Evolutionary conservation across 2,329 filamentous ascomycete species (phyloP), one percentile per base, ranked within the genome.

Genomic region (Neurospora crassa): DNA sequence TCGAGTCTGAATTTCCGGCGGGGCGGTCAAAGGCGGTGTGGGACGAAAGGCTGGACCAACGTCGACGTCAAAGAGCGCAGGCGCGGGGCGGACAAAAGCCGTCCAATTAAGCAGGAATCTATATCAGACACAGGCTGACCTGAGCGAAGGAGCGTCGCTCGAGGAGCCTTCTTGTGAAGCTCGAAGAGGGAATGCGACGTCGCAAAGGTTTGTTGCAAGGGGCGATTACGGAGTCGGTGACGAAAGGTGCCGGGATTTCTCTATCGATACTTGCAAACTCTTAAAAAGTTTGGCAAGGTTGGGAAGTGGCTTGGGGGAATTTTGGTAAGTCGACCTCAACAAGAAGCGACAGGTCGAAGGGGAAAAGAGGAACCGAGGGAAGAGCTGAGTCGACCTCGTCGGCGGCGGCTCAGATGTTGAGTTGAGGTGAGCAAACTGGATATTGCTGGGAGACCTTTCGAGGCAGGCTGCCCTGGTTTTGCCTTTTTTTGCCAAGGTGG

Each of bases 101-200:
- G 69, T 71, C 73, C 71, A 72, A 74, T 75, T 75, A 74, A 72
- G 70, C 72, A 72, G 71, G 68, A 72, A 73, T 67, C 69, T 70
- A 72, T 71, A 71, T 34, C 69, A 40, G 63, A 70, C 20, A 72
- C 72, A 43, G 37, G 40, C 37, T 53, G 67, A 67, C 24, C 41
- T 40, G 42, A 67, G 72, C 69, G 70, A 74, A 74, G 71, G 70
- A 72, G 70, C 67, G 72, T 72, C 45, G 73, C 67, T 71, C 68
- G 70, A 69, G 67, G 70, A 69, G 70, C 67, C 67, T 41, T 68
- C 34, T 16, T 8, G 53, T 63, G 24, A 63, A 63, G 53, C 53
- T 63, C 53, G 53, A 63, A 8, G 53, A 63, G 53, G 24, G 53
- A 14, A 63, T 10, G 18, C 24, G 53, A 63, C 53, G 53, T 63